Base-by-base conservation (phyloP, 1,139 yeast species). In the Arxiozyma heterogenica region DNA sequence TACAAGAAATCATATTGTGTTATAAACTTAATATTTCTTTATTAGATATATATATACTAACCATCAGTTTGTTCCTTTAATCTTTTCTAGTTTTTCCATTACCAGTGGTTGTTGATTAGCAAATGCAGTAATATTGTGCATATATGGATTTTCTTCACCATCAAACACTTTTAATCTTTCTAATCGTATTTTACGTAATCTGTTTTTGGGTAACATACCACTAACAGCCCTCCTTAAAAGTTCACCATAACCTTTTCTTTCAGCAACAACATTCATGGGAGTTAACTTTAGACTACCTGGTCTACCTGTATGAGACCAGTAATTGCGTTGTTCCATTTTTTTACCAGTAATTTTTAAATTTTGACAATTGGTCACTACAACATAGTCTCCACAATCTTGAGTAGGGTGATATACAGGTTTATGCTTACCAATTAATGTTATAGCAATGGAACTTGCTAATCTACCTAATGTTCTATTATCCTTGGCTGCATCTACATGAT, bases 131-230 rank as follows among this genome's bases (percentile, higher is more conserved):
- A 93, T 76, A 67, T 93, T 93, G 60, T 83, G 79, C 59, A 80
- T 82, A 69, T 88, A 91, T 22, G 97, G 97, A 69, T 88, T 88
- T 55, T 84, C 86, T 55, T 89, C 83, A 42, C 95, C 96, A 64
- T 94, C 98, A 68, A 79, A 87, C 0, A 88, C 80, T 73, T 88
- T 90, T 59, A 93, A 76, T 66, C 99, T 81, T 49, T 83, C 94
- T 68, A 93, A 72, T 68, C 98, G 81, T 34, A 77, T 75, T 64
- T 86, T 81, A 69, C 98, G 81, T 60, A 85, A 80, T 66, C 84
- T 83, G 71, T 93, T 91, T 73, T 89, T 90, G 45, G 98, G 98
- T 55, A 93, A 77, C 99, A 93, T 93, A 56, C 95, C 95, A 60
- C 88, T 84, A 9, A 93, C 98, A 0, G 98, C 98, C 64, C 86